Conservation (phyloP, 306 rosid genomes). For the Castanea crenata region DNA sequence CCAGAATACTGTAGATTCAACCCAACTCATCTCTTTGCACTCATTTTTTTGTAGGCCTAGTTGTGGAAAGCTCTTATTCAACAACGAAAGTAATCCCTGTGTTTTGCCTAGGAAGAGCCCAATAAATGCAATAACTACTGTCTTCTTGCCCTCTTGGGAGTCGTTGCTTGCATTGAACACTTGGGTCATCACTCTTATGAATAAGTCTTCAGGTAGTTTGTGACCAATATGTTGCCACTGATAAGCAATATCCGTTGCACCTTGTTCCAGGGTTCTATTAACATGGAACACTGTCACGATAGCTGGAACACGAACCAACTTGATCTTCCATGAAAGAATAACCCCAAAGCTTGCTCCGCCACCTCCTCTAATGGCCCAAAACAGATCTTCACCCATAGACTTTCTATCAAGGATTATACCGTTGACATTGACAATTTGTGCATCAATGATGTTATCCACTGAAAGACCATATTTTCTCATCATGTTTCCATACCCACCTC, state of each 20-base stretch:
- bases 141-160: not conserved
- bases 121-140: conserved; percentile 6
- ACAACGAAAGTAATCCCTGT: not conserved
- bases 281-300: conserved; percentile 29
- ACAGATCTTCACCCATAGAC: conserved; percentile 41
- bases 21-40: conserved; percentile 33
- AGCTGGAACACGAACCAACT: conserved; percentile 20
- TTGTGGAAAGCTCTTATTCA: conserved; percentile 25
- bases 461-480: conserved; percentile 41
- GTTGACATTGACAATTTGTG: conserved; percentile 19
- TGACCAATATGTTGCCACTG: conserved; percentile 26
- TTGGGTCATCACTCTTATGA: conserved; percentile 4
- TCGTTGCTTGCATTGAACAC: not conserved
- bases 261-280: conserved; percentile 2
- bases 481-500: conserved; percentile 39
- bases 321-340: conserved; percentile 31
- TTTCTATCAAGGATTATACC: conserved; percentile 29
- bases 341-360: conserved; percentile 46
- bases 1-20: conserved; percentile 26
- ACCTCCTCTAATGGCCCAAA: conserved; percentile 49
- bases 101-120: conserved; percentile 18
- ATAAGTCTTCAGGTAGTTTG: conserved; percentile 14
- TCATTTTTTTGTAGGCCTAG: conserved; percentile 21
- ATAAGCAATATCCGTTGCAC: not conserved
- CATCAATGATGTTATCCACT: conserved; percentile 30